Base-by-base conservation (phyloP, 345 rosid species). In the Citrus sinensis region DNA sequence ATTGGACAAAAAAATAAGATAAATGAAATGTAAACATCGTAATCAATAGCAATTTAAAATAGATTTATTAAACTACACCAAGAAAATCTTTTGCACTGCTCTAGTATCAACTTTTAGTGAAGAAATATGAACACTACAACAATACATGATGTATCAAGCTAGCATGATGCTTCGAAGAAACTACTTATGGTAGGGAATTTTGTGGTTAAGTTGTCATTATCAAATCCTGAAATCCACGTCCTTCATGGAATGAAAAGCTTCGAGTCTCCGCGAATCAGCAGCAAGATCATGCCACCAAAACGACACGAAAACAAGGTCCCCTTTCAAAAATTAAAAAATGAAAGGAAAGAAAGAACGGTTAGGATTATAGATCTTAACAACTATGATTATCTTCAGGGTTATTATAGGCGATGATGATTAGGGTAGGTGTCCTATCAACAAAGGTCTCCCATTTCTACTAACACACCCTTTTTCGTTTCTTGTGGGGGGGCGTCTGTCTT, bases 341-440 rank as follows among this genome's bases (percentile, higher is more conserved):
- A 10, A 46, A 46, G 46, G 61, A 37, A n/a, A 29, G 11, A 34
- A 60, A 54, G 51, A 59, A 68, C 5, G 66, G 56, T 75, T 66
- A 35, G 58, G 46, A 35, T 20, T 2, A 75, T 58, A 71, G 40
- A 63, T 46, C 24, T 67, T 77, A 63, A 42, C 75, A 58, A 71
- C 78, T 39, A n/a, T 61, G 73, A 77, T 74, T 74, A 80, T 30
- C 58, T 78, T 78, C 83, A 67, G 81, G 86, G 87, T 79, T 68
- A 85, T 78, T 24, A 67, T 67, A 62, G 39, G 7, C 0, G 34
- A 2, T 20, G 72, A 85, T 81, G 81, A 86, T 82, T 83, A 79
- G 87, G 88, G 88, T 83, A 70, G 90, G 87, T 86, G 83, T 29
- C 88, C 80, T 80, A 67, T 72, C 24, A 42, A 67, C 77, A 49